phyloP scores from a whole-genome alignment of 2,329 filamentous ascomycete genomes.

The Arthrinium puccinioides region DNA sequence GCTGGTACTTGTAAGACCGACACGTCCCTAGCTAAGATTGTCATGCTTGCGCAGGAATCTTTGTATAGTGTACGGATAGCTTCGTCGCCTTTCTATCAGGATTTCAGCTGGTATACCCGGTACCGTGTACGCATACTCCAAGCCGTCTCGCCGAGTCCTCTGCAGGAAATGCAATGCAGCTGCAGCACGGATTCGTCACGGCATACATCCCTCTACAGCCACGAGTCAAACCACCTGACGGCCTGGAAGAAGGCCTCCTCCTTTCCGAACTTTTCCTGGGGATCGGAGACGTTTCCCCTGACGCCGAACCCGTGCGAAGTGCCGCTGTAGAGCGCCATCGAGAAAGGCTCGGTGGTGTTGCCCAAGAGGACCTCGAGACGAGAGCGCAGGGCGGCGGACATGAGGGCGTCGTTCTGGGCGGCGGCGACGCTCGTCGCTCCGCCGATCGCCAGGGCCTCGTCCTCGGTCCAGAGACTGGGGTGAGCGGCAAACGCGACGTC shows the following conservation, averaged over 20 bases:
- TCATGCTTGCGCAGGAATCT: too few relatives aligned
- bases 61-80: too few relatives aligned
- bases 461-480: constrained; percentile 51
- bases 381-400: constrained; percentile 47
- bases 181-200: too few relatives aligned
- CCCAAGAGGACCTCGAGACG: constrained; percentile 52
- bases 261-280: constrained; percentile 59
- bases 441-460: constrained; percentile 49
- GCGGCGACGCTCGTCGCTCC: constrained; percentile 55
- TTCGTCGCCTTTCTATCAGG: too few relatives aligned
- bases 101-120: too few relatives aligned
- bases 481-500: constrained; percentile 58
- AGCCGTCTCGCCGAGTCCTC: too few relatives aligned
- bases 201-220: too few relatives aligned
- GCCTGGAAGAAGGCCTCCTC: constrained; percentile 74
- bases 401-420: constrained; percentile 54
- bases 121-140: too few relatives aligned
- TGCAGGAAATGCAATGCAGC: too few relatives aligned
- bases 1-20: too few relatives aligned
- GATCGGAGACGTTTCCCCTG: constrained; percentile 48
- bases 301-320: constrained; percentile 70
- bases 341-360: constrained; percentile 49
- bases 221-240: constrained; percentile 64
- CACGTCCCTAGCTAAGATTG: too few relatives aligned
- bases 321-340: constrained; percentile 62